Evolutionary conservation across 73 alveolate genomes (phyloP).

Genomic region (Urostyla sp.): DNA sequence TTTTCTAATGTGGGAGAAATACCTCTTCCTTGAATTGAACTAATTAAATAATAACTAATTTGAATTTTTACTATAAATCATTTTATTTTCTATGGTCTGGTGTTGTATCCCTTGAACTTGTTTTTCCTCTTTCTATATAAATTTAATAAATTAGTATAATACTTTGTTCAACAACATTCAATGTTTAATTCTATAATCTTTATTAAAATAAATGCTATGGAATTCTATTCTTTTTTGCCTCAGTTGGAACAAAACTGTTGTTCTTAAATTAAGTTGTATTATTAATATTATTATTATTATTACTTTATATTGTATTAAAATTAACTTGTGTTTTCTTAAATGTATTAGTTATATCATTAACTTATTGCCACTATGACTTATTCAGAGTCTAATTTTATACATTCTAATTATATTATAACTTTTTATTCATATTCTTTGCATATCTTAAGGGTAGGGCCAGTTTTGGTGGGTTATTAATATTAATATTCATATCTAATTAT

Average conservation of each 20-base stretch:
- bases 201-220: conserved; percentile 45
- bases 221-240: conserved; percentile 14
- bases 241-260: too few species aligned
- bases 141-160: not conserved
- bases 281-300: not conserved
- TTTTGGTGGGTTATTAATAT: conserved; percentile 18
- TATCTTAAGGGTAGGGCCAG: conserved; percentile 34
- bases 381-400: not conserved
- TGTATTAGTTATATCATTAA: conserved; percentile 14
- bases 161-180: not conserved
- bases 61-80: conserved; percentile 3
- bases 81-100: conserved; percentile 18
- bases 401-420: not conserved
- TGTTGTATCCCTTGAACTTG: conserved; percentile 38
- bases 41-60: not conserved
- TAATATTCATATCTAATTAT: not conserved
- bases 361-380: conserved; percentile 22
- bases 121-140: conserved; percentile 42
- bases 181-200: conserved; percentile 12
- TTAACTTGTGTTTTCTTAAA: not conserved
- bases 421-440: conserved; percentile 31
- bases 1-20: conserved; percentile 12
- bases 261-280: not conserved
- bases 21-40: conserved; percentile 47
- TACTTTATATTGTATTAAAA: not conserved